Conservation (phyloP, 2,329 filamentous ascomycete species). For the Stenocarpella maydis region DNA sequence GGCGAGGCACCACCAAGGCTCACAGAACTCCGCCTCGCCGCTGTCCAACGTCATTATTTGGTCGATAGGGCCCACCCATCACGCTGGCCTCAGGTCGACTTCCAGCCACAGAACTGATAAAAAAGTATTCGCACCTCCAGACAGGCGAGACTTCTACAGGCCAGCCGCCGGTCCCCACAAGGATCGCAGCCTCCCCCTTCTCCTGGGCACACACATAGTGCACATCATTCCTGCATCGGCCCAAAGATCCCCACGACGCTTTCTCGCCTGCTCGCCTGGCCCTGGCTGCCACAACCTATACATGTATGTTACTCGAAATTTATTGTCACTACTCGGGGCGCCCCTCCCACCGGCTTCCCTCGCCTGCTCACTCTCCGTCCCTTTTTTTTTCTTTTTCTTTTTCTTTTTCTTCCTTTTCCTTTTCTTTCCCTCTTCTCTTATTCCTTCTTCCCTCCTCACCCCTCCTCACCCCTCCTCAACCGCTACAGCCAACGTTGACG, state of each 20-base stretch:
- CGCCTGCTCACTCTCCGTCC: too few relatives aligned
- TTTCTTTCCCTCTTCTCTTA: neutral
- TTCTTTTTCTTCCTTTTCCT: neutral
- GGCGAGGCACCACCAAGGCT: neutral
- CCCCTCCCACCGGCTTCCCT: too few relatives aligned
- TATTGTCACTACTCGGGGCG: neutral
- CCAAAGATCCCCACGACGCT: neutral
- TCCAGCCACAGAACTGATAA: neutral
- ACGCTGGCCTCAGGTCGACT: slow-evolving; percentile 22
- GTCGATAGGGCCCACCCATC: slow-evolving; percentile 8
- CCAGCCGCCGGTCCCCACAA: too few relatives aligned
- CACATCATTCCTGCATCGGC: neutral
- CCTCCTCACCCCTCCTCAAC: neutral
- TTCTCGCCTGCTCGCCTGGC: neutral
- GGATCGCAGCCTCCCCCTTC: neutral
- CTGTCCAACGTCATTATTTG: slow-evolving; percentile 21
- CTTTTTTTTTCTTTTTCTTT: too few relatives aligned
- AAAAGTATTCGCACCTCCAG: too few relatives aligned
- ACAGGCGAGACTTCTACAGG: too few relatives aligned
- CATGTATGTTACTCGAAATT: neutral
- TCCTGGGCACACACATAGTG: neutral
- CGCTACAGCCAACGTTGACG: neutral
- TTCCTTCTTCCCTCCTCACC: neutral
- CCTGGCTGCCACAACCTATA: too few relatives aligned
- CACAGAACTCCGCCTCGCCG: slow-evolving; percentile 12